Conservation (phyloP, 2,329 filamentous ascomycete genomes). For the Albophoma yamanashiensis region DNA sequence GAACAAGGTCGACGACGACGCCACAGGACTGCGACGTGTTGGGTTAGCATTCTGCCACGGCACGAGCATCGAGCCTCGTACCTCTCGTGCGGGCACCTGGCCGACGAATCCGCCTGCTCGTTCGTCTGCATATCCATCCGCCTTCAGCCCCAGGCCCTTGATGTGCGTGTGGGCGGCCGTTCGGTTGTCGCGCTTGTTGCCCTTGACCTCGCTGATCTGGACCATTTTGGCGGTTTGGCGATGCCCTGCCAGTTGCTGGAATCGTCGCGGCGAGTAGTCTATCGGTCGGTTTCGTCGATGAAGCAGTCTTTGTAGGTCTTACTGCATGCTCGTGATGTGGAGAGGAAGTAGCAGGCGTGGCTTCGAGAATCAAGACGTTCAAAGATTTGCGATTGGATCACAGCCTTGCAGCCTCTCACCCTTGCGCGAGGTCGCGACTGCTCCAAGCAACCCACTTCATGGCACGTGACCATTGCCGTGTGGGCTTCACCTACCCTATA, state of each 20-base stretch:
- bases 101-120: constrained; percentile 80
- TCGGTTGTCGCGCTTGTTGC: constrained; percentile 87
- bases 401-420: constrained; percentile 13
- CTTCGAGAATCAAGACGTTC: neutral
- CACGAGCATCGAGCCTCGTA: constrained; percentile 25
- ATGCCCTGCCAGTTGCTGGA: neutral
- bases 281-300: neutral
- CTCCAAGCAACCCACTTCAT: constrained; percentile 8
- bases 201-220: constrained; percentile 89
- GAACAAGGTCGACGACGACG: constrained; percentile 91
- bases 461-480: constrained; percentile 16
- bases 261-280: constrained; percentile 3
- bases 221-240: constrained; percentile 50
- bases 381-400: constrained; percentile 20
- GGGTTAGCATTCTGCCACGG: constrained; percentile 7
- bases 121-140: constrained; percentile 76
- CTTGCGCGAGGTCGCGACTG: constrained; percentile 14
- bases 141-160: constrained; percentile 79
- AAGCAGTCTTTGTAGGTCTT: neutral
- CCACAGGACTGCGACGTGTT: constrained; percentile 65
- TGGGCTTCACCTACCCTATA: neutral
- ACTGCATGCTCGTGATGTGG: neutral
- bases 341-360: neutral
- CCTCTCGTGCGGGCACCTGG: constrained; percentile 79
- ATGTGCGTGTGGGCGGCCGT: constrained; percentile 97